Conservation (phyloP, 257 asterid species). For the Eucommia ulmoides region DNA sequence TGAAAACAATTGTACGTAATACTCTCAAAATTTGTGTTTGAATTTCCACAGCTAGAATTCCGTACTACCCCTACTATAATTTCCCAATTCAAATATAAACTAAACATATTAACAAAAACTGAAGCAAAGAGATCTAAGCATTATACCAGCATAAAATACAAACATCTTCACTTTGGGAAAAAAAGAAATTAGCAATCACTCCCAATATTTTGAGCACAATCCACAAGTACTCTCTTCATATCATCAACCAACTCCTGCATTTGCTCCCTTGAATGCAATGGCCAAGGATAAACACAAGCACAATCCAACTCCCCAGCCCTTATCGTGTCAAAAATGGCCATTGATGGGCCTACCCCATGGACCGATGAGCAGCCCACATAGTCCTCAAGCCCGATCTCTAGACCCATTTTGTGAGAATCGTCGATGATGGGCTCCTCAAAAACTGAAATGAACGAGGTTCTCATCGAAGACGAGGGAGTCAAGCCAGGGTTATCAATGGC, state of each 20-base stretch:
- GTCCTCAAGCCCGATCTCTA: constrained; percentile 53
- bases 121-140: too few relatives aligned
- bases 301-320: constrained; percentile 58
- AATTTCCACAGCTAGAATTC: too few relatives aligned
- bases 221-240: constrained; percentile 40
- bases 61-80: too few relatives aligned
- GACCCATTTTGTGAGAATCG: constrained; percentile 16
- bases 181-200: not conserved
- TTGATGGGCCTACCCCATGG: constrained; percentile 83
- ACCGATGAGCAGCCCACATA: constrained; percentile 61
- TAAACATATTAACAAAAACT: too few relatives aligned
- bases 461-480: constrained; percentile 59
- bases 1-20: too few relatives aligned
- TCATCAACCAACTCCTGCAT: constrained; percentile 49
- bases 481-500: constrained; percentile 82
- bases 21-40: too few relatives aligned
- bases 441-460: constrained; percentile 61
- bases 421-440: constrained; percentile 56
- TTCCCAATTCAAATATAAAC: too few relatives aligned
- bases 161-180: not conserved
- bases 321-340: constrained; percentile 61
- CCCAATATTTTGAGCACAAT: constrained; percentile 9
- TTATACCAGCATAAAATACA: not conserved
- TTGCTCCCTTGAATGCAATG: constrained; percentile 82
- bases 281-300: constrained; percentile 72